Evolutionary conservation across 306 rosid genomes (phyloP).

Genomic region (Ziziphus jujuba): DNA sequence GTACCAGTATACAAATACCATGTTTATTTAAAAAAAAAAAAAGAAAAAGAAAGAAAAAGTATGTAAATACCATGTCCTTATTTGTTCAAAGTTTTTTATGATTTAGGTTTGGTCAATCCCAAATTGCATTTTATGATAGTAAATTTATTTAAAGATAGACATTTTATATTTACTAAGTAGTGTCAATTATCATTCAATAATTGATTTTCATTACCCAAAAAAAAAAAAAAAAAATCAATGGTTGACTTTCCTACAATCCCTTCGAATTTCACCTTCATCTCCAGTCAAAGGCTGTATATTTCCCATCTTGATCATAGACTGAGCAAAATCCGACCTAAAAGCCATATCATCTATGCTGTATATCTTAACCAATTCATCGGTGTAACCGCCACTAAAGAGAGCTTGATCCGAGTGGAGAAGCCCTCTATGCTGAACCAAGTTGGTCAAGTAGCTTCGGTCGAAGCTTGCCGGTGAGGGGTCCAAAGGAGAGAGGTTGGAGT

Average conservation of each 20-base stretch:
- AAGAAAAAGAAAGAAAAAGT: too few species aligned
- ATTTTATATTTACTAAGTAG: too few species aligned
- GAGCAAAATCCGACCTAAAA: conserved; percentile 30
- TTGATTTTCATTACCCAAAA: too few species aligned
- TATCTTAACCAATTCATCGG: conserved; percentile 25
- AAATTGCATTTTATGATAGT: too few species aligned
- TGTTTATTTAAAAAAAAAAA: too few species aligned
- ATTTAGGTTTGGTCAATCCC: too few species aligned
- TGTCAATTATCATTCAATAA: too few species aligned
- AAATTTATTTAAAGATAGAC: too few species aligned
- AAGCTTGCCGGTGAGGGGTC: conserved; percentile 27
- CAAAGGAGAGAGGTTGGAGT: conserved; percentile 39
- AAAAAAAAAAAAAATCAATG: neutral
- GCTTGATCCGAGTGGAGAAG: conserved; percentile 51
- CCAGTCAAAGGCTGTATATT: conserved; percentile 49
- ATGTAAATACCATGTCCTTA: too few species aligned
- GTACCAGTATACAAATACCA: too few species aligned
- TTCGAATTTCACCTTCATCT: conserved; percentile 39
- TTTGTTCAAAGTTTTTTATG: too few species aligned
- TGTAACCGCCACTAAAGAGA: conserved; percentile 39
- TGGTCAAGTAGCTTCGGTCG: conserved; percentile 18
- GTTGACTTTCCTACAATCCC: conserved; percentile 44
- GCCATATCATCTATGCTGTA: conserved; percentile 12
- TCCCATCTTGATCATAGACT: conserved; percentile 53
- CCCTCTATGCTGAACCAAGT: conserved; percentile 33